Evolutionary conservation across 2,329 filamentous ascomycete genomes (phyloP), one percentile per base, ranked within the genome.

Genomic region (Aureobasidium uvarum): DNA sequence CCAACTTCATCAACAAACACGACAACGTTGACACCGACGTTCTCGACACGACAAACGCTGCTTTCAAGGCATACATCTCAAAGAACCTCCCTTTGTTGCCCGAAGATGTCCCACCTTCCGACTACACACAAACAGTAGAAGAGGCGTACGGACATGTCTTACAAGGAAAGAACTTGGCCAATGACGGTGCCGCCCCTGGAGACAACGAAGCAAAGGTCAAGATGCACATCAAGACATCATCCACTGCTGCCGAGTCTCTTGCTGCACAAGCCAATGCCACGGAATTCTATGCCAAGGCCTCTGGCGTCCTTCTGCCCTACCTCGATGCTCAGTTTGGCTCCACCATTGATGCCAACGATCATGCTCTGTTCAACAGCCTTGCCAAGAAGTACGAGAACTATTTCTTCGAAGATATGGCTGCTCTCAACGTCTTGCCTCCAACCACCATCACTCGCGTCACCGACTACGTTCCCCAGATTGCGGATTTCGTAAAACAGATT

Each of bases 371-470:
- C 77, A 95, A 90, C 2, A 87, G 90, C 68, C 84, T 98, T 33
- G 96, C 94, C 0, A 84, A 90, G 75, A 89, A 88, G 73, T 96
- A 92, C 80, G 94, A 97, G 76, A 81, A 85, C n/a, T 85, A 91
- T 16, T 98, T 97, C 77, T 89, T 90, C 74, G 86, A 90, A 66
- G 94, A 98, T 72, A 93, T 98, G 89, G 84, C 87, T 67, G 86
- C 87, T 7, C 80, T 98, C 59, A 98, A 98, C 72, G 91, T 96
- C 13, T 81, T 94, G 45, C 83, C 88, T 25, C 92, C 94, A 0
- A 90, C 96, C 72, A 85, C 89, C 39, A 81, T 96, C 31, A 96
- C 92, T 0, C 83, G 93, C 65, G 94, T 97, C n/a, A 96, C 92
- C 0, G 92, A 96, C 72, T 97, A 95, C 71, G 90, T 94, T 4